A percentile compares a stretch with the other conserved stretches of the same genome.
These are phyloP conservation scores for Haplosporangium sp. DNA, from an alignment of 371 early-diverging fungal species.

Conservation along the genomic window DNA sequence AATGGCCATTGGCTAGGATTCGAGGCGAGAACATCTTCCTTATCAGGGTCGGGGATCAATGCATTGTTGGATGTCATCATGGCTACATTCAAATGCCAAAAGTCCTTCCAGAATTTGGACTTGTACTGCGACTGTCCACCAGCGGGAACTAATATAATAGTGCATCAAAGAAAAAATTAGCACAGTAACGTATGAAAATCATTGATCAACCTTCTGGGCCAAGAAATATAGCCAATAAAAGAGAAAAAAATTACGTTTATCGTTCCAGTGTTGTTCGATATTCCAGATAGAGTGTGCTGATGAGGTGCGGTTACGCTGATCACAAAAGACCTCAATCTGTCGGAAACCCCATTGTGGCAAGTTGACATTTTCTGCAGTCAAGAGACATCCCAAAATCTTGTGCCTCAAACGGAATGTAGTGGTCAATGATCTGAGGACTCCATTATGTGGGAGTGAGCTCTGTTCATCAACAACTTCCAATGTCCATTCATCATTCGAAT, in stretches of 20 bases:
- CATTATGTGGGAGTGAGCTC: slow-evolving; percentile 51
- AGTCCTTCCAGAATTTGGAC: slow-evolving; percentile 87
- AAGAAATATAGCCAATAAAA: too few relatives aligned
- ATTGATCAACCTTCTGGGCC: too few relatives aligned
- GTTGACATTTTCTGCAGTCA: slow-evolving; percentile 80
- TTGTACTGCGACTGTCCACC: slow-evolving; percentile 66
- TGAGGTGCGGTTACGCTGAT: slow-evolving; percentile 71
- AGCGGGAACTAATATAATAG: slow-evolving; percentile 65
- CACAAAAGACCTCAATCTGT: slow-evolving; percentile 96
- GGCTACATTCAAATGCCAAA: slow-evolving; percentile 94
- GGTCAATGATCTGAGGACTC: slow-evolving; percentile 79
- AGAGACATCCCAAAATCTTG: slow-evolving; percentile 80
- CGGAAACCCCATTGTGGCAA: slow-evolving; percentile 99
- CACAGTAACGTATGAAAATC: too few relatives aligned
- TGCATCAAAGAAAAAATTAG: not conserved
- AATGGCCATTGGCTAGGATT: slow-evolving; percentile 97
- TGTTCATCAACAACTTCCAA: slow-evolving; percentile 84
- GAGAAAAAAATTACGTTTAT: slow-evolving; percentile 39
- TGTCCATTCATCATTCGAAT: slow-evolving; percentile 91
- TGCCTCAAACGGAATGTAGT: slow-evolving; percentile 94
- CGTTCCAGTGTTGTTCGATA: slow-evolving; percentile 93
- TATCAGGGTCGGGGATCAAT: slow-evolving; percentile 95
- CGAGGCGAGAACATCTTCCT: slow-evolving; percentile 92
- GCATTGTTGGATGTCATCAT: slow-evolving; percentile 99
- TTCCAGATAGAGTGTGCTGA: slow-evolving; percentile 92